These are phyloP conservation scores for Schizosaccharomyces osmophilus DNA, from an alignment of 805 yeast species.

Conservation along the genomic window DNA sequence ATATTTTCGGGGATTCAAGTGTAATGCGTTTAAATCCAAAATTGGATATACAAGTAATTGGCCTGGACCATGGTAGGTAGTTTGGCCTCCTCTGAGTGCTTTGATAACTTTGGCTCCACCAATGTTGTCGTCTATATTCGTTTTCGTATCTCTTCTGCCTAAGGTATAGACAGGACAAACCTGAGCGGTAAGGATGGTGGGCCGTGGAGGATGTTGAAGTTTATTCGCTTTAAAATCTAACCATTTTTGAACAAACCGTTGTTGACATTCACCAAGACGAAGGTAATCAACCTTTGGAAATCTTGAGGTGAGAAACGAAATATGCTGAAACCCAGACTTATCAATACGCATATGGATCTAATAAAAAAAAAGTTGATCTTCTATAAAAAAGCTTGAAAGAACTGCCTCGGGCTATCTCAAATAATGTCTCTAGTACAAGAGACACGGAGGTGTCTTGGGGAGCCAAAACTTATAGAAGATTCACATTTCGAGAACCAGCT, in stretches of 20 bases:
- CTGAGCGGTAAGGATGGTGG: slow-evolving; percentile 58
- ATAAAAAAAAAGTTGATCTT: neutral
- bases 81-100: slow-evolving; percentile 78
- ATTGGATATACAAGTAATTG: slow-evolving; percentile 73
- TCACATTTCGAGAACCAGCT: no score
- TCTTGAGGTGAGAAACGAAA: neutral
- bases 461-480: no score
- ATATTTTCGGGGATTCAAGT: slow-evolving; percentile 36
- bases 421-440: no score
- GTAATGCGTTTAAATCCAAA: slow-evolving; percentile 34
- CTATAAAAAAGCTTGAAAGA: no score
- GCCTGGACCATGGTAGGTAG: slow-evolving; percentile 92
- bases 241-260: neutral
- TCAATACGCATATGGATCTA: neutral
- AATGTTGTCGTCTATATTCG: slow-evolving; percentile 4
- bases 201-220: slow-evolving; percentile 19
- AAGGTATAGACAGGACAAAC: slow-evolving; percentile 75
- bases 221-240: slow-evolving; percentile 4
- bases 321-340: neutral
- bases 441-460: no score
- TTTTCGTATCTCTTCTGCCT: slow-evolving; percentile 55
- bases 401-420: no score
- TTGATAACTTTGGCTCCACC: slow-evolving; percentile 37
- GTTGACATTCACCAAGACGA: slow-evolving; percentile 1
- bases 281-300: neutral